Percentiles rank a stretch among this genome's conserved stretches.
phyloP scores from a whole-genome alignment of 371 early-diverging fungal genomes.

The Amoeboaphelidium occidentale region DNA sequence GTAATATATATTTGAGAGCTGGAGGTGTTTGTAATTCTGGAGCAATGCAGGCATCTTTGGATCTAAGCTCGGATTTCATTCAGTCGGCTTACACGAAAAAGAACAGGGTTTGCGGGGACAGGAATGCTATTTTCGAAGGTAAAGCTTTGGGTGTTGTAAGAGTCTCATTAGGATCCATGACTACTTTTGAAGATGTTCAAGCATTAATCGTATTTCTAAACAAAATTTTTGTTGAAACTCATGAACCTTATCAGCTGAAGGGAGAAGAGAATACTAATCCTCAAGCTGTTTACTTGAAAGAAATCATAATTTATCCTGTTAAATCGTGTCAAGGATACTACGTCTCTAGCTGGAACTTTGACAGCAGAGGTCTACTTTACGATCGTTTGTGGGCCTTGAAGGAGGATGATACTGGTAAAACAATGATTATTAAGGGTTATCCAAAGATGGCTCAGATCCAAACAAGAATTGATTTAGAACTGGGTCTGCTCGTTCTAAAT shows the following conservation, averaged over 20 bases:
- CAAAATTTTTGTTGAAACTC: conserved; percentile 18
- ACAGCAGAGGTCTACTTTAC: conserved; percentile 2
- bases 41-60: conserved; percentile 28
- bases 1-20: conserved; percentile 30
- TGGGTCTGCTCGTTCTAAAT: no score
- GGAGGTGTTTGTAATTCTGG: conserved; percentile 56
- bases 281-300: no score
- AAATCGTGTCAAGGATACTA: conserved; percentile 8
- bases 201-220: conserved; percentile 22
- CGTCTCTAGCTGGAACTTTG: conserved; percentile 1
- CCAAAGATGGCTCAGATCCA: background rate
- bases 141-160: conserved; percentile 33
- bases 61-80: conserved; percentile 13
- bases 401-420: background rate
- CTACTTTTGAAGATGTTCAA: conserved; percentile 22
- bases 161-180: conserved; percentile 40
- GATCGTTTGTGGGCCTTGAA: conserved; percentile 6
- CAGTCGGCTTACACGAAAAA: conserved; percentile 11
- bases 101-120: conserved; percentile 38
- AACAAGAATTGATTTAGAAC: no score
- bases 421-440: background rate
- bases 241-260: no score
- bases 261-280: no score
- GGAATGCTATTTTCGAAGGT: conserved; percentile 27
- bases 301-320: conserved; percentile 13